Base-by-base conservation (phyloP, 2,329 filamentous ascomycete species). In the Colletotrichum tanaceti region DNA sequence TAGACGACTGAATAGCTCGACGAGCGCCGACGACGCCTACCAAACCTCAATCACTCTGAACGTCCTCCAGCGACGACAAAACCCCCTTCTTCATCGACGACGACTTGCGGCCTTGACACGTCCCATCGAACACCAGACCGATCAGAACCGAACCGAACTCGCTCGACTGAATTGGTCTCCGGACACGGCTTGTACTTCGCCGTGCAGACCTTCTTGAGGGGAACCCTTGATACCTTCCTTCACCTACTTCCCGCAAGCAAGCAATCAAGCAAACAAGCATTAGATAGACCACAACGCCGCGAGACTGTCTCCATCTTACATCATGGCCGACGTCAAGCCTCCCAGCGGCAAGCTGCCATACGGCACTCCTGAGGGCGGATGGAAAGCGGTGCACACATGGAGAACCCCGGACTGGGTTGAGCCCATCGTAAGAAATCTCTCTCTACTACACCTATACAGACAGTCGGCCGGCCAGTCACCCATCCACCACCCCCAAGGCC, bases 391-490 rank as follows among this genome's bases (percentile, higher is more conserved):
- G 32, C 68, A 71, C n/a, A 73, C 72, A 14, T 74, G 74, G 71
- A 74, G 75, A 47, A 74, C 77, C 71, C 77, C 77, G 14, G 76
- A 77, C 63, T 78, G 76, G 74, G 73, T 78, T 60, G 77, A 78
- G 65, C 75, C 77, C 6, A 74, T 78, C 50, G 77, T 78, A 73
- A 61, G 77, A 67, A 47, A 11, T 24, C 38, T 50, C 44, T 58
- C 16, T n/a, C 52, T 1, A 18, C 53, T 24, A 32, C 28, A 32
- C 28, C 28, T 32, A 9, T 32, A 9, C 28, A 32, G 7, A 32
- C 7, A 9, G 28, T 32, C 28, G 9, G 28, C 7, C 28, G 28
- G 28, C 28, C 2, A 32, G 28, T 32, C 28, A 32, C 28, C 28
- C 9, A 32, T 7, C 28, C 28, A 32, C 28, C 28, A 28, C 28